Conservation (phyloP, 2,329 filamentous ascomycete genomes). For the Colletotrichum sp. region DNA sequence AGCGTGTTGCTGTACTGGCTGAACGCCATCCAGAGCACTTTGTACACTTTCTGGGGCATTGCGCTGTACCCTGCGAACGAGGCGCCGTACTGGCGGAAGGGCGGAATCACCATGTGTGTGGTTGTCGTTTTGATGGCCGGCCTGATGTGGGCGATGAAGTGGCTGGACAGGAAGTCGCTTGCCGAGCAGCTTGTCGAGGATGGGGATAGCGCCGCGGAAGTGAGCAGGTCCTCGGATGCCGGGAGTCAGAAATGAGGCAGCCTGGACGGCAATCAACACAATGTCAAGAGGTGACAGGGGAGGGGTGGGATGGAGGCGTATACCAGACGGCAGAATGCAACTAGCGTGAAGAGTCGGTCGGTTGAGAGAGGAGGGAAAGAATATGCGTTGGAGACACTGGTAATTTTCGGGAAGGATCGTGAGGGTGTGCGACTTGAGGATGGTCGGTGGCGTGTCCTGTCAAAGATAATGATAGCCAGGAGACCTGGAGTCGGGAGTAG, state of each 20-base stretch:
- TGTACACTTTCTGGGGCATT: constrained; percentile 52
- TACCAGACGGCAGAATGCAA: not conserved
- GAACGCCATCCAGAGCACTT: constrained; percentile 40
- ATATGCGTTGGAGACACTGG: not conserved
- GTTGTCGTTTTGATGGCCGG: not conserved
- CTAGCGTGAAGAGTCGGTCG: not conserved
- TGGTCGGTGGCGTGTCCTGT: not conserved
- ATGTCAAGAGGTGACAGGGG: not conserved
- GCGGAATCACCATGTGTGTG: constrained; percentile 27
- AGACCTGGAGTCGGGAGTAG: not conserved
- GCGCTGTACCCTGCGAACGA: constrained; percentile 44
- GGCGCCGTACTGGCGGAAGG: constrained; percentile 44
- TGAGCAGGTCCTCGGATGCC: not conserved
- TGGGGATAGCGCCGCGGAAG: not conserved
- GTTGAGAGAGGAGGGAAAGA: not conserved
- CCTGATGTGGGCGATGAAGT: not conserved
- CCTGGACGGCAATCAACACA: not conserved
- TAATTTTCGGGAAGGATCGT: not conserved
- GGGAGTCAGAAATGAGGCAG: not conserved
- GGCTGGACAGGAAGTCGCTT: not conserved
- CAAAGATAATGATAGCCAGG: not conserved
- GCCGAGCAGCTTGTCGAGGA: not conserved
- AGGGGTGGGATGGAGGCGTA: not conserved
- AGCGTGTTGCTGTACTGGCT: constrained; percentile 44
- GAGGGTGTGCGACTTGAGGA: not conserved